Evolutionary conservation across 1,139 yeast genomes (phyloP).

Genomic region (Blastobotrys ciferrii): DNA sequence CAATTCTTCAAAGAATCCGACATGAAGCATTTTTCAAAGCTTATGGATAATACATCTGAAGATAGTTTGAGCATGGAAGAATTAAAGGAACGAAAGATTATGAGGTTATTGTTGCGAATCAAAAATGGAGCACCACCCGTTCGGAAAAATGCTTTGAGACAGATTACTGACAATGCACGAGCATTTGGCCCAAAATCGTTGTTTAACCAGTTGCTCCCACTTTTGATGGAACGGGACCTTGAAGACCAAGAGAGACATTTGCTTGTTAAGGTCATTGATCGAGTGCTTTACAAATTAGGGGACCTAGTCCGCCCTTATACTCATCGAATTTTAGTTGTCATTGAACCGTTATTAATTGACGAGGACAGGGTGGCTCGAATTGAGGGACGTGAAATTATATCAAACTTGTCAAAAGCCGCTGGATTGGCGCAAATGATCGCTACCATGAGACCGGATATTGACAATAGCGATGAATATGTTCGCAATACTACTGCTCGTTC

Average conservation of each 20-base stretch:
- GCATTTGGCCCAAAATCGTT: conserved; percentile 67
- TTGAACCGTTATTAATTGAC: conserved; percentile 78
- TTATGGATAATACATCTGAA: conserved; percentile 43
- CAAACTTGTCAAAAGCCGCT: conserved; percentile 73
- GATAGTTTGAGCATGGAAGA: conserved; percentile 50
- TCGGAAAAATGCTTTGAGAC: conserved; percentile 70
- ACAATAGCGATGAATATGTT: conserved; percentile 76
- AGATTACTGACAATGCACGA: conserved; percentile 61
- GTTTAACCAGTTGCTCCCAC: conserved; percentile 68
- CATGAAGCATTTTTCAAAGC: conserved; percentile 64
- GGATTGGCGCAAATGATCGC: conserved; percentile 80
- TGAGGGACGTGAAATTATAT: conserved; percentile 78
- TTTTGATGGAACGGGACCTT: conserved; percentile 66
- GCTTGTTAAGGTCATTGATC: conserved; percentile 69
- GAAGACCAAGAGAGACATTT: conserved; percentile 85
- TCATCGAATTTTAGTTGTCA: conserved; percentile 66
- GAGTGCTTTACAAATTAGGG: conserved; percentile 65
- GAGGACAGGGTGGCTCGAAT: conserved; percentile 70
- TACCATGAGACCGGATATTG: conserved; percentile 77
- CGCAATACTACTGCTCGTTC: conserved; percentile 76
- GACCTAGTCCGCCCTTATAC: conserved; percentile 70
- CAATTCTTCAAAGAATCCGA: conserved; percentile 73
- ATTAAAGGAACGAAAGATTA: conserved; percentile 56
- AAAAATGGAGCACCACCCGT: conserved; percentile 73
- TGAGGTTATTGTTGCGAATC: conserved; percentile 62